These are phyloP conservation scores for Globisporangium rhizosaccharum DNA, from an alignment of 352 stramenopile species.

Conservation along the genomic window DNA sequence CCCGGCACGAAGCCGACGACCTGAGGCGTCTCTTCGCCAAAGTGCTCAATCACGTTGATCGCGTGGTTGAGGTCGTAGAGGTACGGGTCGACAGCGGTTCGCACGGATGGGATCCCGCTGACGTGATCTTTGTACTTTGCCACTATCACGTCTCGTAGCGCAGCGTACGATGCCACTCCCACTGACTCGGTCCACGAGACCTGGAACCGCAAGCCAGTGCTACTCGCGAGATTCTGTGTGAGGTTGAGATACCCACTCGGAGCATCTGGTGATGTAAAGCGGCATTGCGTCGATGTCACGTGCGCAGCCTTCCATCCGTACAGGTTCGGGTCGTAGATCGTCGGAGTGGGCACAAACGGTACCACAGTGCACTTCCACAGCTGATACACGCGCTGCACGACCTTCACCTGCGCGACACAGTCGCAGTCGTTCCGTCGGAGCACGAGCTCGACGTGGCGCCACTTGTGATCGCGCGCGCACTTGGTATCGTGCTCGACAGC, in stretches of 20 bases:
- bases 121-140: slow-evolving; percentile 31
- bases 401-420: slow-evolving; percentile 84
- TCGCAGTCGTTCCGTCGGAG: slow-evolving; percentile 90
- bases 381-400: slow-evolving; percentile 87
- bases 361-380: slow-evolving; percentile 91
- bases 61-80: slow-evolving; percentile 91
- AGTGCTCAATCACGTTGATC: slow-evolving; percentile 81
- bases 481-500: slow-evolving; percentile 67
- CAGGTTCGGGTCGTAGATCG: slow-evolving; percentile 31
- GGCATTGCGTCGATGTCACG: slow-evolving; percentile 48
- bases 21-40: slow-evolving; percentile 73
- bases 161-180: slow-evolving; percentile 66
- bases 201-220: slow-evolving; percentile 53
- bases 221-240: slow-evolving; percentile 11
- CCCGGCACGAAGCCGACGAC: slow-evolving; percentile 63
- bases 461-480: slow-evolving; percentile 94
- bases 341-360: slow-evolving; percentile 18
- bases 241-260: slow-evolving; percentile 20
- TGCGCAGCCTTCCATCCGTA: slow-evolving; percentile 55
- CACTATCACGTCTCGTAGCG: slow-evolving; percentile 59
- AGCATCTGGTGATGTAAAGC: slow-evolving; percentile 30
- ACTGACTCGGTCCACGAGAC: slow-evolving; percentile 54
- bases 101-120: slow-evolving; percentile 20
- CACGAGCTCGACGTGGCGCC: slow-evolving; percentile 81
- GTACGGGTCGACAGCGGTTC: slow-evolving; percentile 77